Base-by-base conservation (phyloP, 1,284 basidiomycete genomes). In the Ceratobasidium sp. region DNA sequence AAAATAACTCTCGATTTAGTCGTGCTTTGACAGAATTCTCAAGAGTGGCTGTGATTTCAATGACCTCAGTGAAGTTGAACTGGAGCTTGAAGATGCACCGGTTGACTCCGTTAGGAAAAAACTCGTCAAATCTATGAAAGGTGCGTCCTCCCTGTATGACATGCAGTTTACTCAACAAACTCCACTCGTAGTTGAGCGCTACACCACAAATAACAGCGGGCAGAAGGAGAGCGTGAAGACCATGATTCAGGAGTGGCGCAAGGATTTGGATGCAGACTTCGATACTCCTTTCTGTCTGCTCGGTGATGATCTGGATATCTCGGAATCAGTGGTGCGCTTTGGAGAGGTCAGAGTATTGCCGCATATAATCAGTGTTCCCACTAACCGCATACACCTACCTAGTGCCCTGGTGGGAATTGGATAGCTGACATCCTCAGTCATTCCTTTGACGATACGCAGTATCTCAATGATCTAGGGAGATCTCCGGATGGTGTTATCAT, bases 21-120 rank as follows among this genome's bases (percentile, higher is more conserved):
- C 54, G 27, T 27, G 24, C 19, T 27, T 59, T 15, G 9, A 75
- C 24, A 79, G 81, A 65, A 74, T 94, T 19, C 83, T 96, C 78
- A 97, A 98, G 82, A 95, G 93, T 77, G 96, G 96, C 4, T 94
- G 92, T 7, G 95, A 98, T 82, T 98, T 98, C 81, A 88, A 93
- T 41, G 95, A 97, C 77, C 84, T 97, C 29, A 94, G 93, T 64
- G 91, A 93, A 76, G 84, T 96, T 51, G 84, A 82, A 0, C 82
- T 97, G 22, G 88, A 89, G 74, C 83, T 97, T 2, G 84, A 86
- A 41, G 84, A 89, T 60, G 87, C 90, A 0, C 87, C 90, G 0
- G 81, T 84, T 45, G 90, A 89, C 1, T 90, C 89, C 76, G 82
- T 93, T 1, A 87, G 96, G 76, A 86, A 82, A 63, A 90, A 90